phyloP scores from a whole-genome alignment of 2,329 filamentous ascomycete genomes.

The Ophiosphaerella herpotricha region DNA sequence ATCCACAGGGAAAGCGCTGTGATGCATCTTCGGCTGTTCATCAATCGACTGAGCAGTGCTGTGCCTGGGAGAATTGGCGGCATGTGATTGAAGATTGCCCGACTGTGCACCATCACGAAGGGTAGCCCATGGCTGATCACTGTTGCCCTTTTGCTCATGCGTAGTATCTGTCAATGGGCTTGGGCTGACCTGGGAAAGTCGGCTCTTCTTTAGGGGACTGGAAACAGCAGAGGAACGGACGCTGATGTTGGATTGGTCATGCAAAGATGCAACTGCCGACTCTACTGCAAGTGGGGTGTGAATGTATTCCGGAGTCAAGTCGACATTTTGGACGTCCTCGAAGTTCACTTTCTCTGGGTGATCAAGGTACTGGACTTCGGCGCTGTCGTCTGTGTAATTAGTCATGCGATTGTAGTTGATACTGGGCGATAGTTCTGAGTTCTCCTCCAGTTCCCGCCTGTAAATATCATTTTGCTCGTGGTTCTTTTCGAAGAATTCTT shows the following conservation, averaged over 20 bases:
- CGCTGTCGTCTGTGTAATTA: slow-evolving; percentile 60
- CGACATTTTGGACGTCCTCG: slow-evolving; percentile 72
- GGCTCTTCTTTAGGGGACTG: slow-evolving; percentile 29
- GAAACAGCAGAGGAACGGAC: slow-evolving; percentile 42
- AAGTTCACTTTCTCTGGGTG: slow-evolving; percentile 56
- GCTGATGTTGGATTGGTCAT: slow-evolving; percentile 79
- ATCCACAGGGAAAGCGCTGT: slow-evolving; percentile 70
- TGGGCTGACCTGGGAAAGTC: slow-evolving; percentile 31
- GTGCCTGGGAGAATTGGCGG: slow-evolving; percentile 58
- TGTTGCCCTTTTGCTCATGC: slow-evolving; percentile 32
- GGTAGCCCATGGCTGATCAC: slow-evolving; percentile 42
- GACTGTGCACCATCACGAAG: slow-evolving; percentile 50
- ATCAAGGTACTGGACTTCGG: slow-evolving; percentile 60
- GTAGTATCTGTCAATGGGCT: slow-evolving; percentile 15
- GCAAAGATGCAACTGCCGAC: slow-evolving; percentile 87
- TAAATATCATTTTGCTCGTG: slow-evolving; percentile 65
- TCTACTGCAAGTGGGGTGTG: slow-evolving; percentile 76
- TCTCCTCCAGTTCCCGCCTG: slow-evolving; percentile 51
- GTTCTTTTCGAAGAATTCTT: slow-evolving; percentile 57
- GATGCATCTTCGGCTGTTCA: slow-evolving; percentile 62
- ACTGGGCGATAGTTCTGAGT: slow-evolving; percentile 50
- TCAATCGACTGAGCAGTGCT: slow-evolving; percentile 56
- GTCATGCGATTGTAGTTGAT: slow-evolving; percentile 58
- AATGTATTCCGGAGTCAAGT: slow-evolving; percentile 76
- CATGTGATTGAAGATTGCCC: slow-evolving; percentile 33